Evolutionary conservation across 106 monocot genomes (phyloP).

Genomic region (Triglochin maritima): DNA sequence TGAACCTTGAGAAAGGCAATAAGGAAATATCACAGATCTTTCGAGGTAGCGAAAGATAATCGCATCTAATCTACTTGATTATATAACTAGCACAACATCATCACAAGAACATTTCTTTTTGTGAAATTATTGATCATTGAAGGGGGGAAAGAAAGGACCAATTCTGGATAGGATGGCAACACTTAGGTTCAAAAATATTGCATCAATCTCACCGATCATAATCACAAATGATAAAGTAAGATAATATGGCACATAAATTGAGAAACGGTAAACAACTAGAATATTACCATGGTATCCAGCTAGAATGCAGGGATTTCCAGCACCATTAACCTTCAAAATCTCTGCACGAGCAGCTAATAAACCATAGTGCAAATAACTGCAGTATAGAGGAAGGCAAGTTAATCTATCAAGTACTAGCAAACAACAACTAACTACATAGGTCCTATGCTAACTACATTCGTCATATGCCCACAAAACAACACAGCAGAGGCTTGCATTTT

Average conservation of each 20-base stretch:
- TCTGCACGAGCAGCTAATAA: slow-evolving; percentile 56
- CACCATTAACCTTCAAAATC: slow-evolving; percentile 38
- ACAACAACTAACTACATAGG: too few relatives aligned
- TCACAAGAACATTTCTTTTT: too few relatives aligned
- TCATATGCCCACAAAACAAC: too few relatives aligned
- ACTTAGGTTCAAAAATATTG: too few relatives aligned
- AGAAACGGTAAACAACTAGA: neutral
- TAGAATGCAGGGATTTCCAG: slow-evolving; percentile 46
- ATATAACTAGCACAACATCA: too few relatives aligned
- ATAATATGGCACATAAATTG: neutral
- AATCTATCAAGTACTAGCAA: too few relatives aligned
- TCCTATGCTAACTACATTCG: too few relatives aligned
- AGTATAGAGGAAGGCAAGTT: neutral
- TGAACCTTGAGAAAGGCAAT: slow-evolving; percentile 18
- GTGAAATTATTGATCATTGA: too few relatives aligned
- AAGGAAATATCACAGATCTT: neutral
- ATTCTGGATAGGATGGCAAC: too few relatives aligned
- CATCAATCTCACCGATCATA: too few relatives aligned
- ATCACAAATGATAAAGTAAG: neutral
- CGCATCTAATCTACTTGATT: neutral
- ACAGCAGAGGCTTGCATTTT: too few relatives aligned
- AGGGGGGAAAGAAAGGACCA: too few relatives aligned
- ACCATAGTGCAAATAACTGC: slow-evolving; percentile 77
- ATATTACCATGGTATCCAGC: slow-evolving; percentile 43
- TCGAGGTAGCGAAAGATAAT: neutral